These are phyloP conservation scores for Ogataea hybrid DNA, from an alignment of 1,139 yeast genomes.

Conservation along the genomic window DNA sequence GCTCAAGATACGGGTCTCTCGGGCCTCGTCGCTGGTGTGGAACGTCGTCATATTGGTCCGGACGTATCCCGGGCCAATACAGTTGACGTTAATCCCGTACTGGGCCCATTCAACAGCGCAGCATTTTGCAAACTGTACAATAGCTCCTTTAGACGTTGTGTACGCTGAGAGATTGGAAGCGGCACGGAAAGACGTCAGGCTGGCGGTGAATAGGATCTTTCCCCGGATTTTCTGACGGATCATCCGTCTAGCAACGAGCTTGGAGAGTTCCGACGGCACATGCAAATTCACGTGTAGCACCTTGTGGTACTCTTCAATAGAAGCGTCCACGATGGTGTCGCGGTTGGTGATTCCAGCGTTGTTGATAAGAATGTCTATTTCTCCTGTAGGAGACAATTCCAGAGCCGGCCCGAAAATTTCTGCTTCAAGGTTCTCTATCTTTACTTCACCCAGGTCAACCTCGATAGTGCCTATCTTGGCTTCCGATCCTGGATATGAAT, in stretches of 20 bases:
- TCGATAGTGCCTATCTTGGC: constrained; percentile 19
- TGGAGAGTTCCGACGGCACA: constrained; percentile 44
- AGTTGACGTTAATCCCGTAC: constrained; percentile 51
- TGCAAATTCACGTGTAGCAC: constrained; percentile 50
- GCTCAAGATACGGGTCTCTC: constrained; percentile 36
- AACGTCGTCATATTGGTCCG: constrained; percentile 49
- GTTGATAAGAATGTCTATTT: constrained; percentile 47
- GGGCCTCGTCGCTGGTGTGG: constrained; percentile 35
- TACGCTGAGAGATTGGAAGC: constrained; percentile 46
- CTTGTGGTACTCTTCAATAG: constrained; percentile 41
- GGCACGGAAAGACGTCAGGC: constrained; percentile 45
- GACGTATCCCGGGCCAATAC: constrained; percentile 57
- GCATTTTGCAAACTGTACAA: constrained; percentile 46
- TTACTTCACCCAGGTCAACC: constrained; percentile 31
- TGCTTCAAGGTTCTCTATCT: constrained; percentile 31
- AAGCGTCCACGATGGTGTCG: constrained; percentile 37
- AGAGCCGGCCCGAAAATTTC: constrained; percentile 33
- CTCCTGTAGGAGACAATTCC: constrained; percentile 33
- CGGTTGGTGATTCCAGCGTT: constrained; percentile 52
- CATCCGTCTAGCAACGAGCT: constrained; percentile 46
- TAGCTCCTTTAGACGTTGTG: constrained; percentile 53
- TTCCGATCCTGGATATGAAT: constrained; percentile 15
- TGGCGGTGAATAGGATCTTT: constrained; percentile 63
- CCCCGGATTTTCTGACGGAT: constrained; percentile 50
- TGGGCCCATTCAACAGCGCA: constrained; percentile 53